Conservation (phyloP, 2,329 filamentous ascomycete genomes). For the Fusarium poae region DNA sequence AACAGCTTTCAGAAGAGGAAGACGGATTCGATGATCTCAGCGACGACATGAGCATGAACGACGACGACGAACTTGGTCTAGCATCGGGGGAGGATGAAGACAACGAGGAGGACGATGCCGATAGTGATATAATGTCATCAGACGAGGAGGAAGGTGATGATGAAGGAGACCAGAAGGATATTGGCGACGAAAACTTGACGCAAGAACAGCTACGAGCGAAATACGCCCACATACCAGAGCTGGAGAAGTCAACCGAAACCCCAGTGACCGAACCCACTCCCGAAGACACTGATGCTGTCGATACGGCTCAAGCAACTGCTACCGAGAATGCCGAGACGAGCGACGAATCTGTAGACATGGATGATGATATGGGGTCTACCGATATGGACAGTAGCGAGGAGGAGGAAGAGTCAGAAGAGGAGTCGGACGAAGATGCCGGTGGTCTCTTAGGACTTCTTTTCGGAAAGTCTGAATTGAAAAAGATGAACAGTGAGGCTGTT, state of each 20-base stretch:
- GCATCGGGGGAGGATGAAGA: slow-evolving; percentile 56
- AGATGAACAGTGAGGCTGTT: slow-evolving; percentile 60
- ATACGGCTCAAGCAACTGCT: slow-evolving; percentile 41
- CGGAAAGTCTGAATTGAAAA: slow-evolving; percentile 68
- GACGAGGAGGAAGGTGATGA: slow-evolving; percentile 73
- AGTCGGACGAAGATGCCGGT: slow-evolving; percentile 58
- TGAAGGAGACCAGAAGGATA: slow-evolving; percentile 65
- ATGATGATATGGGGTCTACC: slow-evolving; percentile 73
- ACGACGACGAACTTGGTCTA: slow-evolving; percentile 52
- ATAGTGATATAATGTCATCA: slow-evolving; percentile 69
- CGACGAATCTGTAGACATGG: slow-evolving; percentile 77
- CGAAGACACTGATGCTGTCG: slow-evolving; percentile 44
- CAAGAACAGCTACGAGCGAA: slow-evolving; percentile 77
- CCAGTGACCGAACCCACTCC: slow-evolving; percentile 40
- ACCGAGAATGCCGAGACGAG: slow-evolving; percentile 61
- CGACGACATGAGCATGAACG: slow-evolving; percentile 58
- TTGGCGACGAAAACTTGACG: slow-evolving; percentile 74
- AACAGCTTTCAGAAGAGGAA: slow-evolving; percentile 61
- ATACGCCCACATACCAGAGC: slow-evolving; percentile 73
- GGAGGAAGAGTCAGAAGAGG: slow-evolving; percentile 60
- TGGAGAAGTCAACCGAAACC: slow-evolving; percentile 53
- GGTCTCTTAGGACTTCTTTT: slow-evolving; percentile 71
- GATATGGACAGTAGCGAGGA: slow-evolving; percentile 63
- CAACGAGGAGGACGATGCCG: slow-evolving; percentile 58
- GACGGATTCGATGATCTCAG: slow-evolving; percentile 63